These are phyloP conservation scores for Baudoinia panamericana DNA, from an alignment of 495 filamentous ascomycete genomes.

Conservation along the genomic window DNA sequence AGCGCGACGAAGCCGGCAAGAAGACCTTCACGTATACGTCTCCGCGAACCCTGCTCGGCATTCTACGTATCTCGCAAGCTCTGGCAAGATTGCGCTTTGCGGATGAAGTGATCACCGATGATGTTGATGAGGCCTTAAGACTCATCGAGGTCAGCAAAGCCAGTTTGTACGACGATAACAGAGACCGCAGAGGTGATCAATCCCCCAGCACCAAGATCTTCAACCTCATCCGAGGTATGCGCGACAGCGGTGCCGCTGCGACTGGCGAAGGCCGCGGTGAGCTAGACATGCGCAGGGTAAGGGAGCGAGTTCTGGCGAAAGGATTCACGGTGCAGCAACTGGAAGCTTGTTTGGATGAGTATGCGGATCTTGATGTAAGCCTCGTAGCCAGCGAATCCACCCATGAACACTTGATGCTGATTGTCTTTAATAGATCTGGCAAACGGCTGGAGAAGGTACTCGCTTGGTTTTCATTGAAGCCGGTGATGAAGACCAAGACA, in stretches of 20 bases:
- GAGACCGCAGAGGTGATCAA: slow-evolving; percentile 47
- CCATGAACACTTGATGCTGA: slow-evolving; percentile 13
- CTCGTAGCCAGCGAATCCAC: background rate
- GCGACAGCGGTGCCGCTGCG: slow-evolving; percentile 68
- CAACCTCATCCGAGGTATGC: slow-evolving; percentile 73
- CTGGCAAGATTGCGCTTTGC: slow-evolving; percentile 87
- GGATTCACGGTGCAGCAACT: slow-evolving; percentile 94
- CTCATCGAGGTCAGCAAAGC: slow-evolving; percentile 87
- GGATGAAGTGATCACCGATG: slow-evolving; percentile 68
- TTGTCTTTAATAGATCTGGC: slow-evolving; percentile 62
- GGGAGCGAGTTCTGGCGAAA: slow-evolving; percentile 84
- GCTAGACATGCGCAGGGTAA: slow-evolving; percentile 70
- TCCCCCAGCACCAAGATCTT: slow-evolving; percentile 85
- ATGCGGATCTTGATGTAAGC: slow-evolving; percentile 73
- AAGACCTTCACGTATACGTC: slow-evolving; percentile 88
- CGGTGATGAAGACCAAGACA: slow-evolving; percentile 41
- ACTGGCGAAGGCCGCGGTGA: slow-evolving; percentile 61
- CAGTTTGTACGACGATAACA: slow-evolving; percentile 56
- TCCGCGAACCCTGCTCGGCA: slow-evolving; percentile 80
- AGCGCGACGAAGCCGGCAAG: slow-evolving; percentile 73
- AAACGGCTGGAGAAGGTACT: slow-evolving; percentile 75
- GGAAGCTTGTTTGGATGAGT: slow-evolving; percentile 73
- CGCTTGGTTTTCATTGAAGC: slow-evolving; percentile 69
- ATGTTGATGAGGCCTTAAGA: slow-evolving; percentile 88
- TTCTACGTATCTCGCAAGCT: slow-evolving; percentile 85